These are phyloP conservation scores for Boletus subcaerulescens DNA, from an alignment of 768 basidiomycete species.

Conservation along the genomic window DNA sequence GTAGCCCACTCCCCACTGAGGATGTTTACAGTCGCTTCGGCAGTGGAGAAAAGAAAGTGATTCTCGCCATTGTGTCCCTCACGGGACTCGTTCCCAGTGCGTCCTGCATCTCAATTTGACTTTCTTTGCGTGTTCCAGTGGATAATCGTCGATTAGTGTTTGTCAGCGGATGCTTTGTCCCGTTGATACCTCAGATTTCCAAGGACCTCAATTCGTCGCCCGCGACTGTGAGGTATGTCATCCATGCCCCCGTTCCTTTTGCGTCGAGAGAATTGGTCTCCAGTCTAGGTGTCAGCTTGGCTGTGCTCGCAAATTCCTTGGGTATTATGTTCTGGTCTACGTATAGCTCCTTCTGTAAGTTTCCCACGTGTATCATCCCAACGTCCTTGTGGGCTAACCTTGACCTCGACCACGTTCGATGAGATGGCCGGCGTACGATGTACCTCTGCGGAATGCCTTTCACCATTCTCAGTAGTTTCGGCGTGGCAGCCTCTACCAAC, in stretches of 20 bases:
- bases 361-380: background rate
- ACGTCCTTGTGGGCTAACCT: background rate
- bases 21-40: conserved; percentile 62
- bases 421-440: conserved; percentile 65
- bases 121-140: background rate
- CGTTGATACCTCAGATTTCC: conserved; percentile 72
- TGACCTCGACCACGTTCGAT: background rate
- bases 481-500: conserved; percentile 49
- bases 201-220: conserved; percentile 57
- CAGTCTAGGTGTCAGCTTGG: conserved; percentile 52
- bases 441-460: conserved; percentile 62
- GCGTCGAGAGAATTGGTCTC: background rate
- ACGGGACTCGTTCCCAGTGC: conserved; percentile 63
- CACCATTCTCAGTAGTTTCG: conserved; percentile 55
- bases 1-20: conserved; percentile 10
- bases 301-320: conserved; percentile 45
- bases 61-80: conserved; percentile 56
- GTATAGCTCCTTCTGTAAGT: conserved; percentile 49
- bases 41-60: conserved; percentile 44
- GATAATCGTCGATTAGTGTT: conserved; percentile 46
- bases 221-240: conserved; percentile 50
- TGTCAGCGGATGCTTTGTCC: conserved; percentile 65
- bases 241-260: background rate
- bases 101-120: conserved; percentile 11
- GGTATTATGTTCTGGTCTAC: conserved; percentile 52